Evolutionary conservation across 108 stramenopile species (phyloP), one percentile per base, ranked within the genome.

Genomic region (Fistulifera solaris): DNA sequence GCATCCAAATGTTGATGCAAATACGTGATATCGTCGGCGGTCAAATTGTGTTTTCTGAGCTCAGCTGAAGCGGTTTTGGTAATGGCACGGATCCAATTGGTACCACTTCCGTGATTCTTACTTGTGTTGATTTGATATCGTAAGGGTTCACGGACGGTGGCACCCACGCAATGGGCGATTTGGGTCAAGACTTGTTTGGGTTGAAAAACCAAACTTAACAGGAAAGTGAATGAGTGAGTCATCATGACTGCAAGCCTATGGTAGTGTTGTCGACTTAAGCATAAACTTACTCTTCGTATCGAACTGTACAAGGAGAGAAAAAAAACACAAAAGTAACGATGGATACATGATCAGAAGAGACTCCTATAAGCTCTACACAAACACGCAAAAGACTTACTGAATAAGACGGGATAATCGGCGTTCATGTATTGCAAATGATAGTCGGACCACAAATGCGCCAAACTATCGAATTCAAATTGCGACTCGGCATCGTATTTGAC

Each of bases 381-480:
- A n/a, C n/a, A n/a, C n/a, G n/a, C n/a, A n/a, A n/a, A n/a, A n/a
- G 3, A 35, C 31, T 35, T 35, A 35, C 31, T 35, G 31, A 35
- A 35, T 8, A 35, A 35, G 31, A 35, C 31, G 26, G 50, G 50
- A 27, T 51, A 69, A 59, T 85, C 84, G 58, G 83, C 83, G 44
- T 71, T 61, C 16, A 55, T 64, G 63, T 77, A 86, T 22, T 83
- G 81, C 28, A 41, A 40, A 59, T 88, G 81, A 82, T 80, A 86
- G 10, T 74, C 70, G 24, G 65, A 72, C 85, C 85, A 91, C 24
- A 83, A 52, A 28, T 84, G 77, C 0, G 76, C 68, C 46, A 93
- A 31, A 14, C 75, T 70, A 10, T 64, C 48, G 47, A 70, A 62
- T 28, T 64, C 27, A 14, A 60, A 27, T 21, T 51, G 21, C 26